Percentiles rank a stretch among this genome's conserved stretches.
Evolutionary conservation across 2,329 filamentous ascomycete genomes (phyloP).

Genomic region (Apiospora saccharicola): DNA sequence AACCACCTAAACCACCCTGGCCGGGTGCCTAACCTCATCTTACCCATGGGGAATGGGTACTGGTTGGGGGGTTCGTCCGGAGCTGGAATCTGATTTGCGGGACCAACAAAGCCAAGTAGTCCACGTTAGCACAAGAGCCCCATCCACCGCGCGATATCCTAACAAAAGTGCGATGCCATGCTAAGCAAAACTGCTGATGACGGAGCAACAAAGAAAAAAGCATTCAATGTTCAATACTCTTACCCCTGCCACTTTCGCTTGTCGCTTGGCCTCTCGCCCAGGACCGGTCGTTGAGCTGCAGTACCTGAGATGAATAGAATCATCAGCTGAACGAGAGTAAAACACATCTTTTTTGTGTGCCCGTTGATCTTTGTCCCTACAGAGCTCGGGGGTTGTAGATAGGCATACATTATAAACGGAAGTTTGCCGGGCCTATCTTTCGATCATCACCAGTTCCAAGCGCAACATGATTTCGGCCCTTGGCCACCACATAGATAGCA

Average conservation of each 20-base stretch:
- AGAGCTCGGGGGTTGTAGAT: not conserved
- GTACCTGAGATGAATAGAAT: not conserved
- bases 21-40: slow-evolving; percentile 18
- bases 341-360: not conserved
- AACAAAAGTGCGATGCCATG: not conserved
- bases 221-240: not conserved
- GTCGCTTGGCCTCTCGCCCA: not conserved
- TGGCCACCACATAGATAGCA: not conserved
- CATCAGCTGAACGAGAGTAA: not conserved
- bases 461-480: not conserved
- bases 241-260: not conserved
- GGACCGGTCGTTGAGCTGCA: not conserved
- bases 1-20: not conserved
- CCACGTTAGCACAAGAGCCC: not conserved
- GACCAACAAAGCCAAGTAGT: not conserved
- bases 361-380: not conserved
- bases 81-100: not conserved
- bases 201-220: not conserved
- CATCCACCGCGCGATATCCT: slow-evolving; percentile 2
- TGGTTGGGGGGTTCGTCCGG: slow-evolving; percentile 2
- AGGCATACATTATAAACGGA: not conserved
- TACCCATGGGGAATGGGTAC: slow-evolving; percentile 3
- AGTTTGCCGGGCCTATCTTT: not conserved
- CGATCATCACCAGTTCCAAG: not conserved
- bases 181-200: not conserved